Evolutionary conservation across 2,329 filamentous ascomycete species (phyloP).

Genomic region (Rhynchosporium agropyri): DNA sequence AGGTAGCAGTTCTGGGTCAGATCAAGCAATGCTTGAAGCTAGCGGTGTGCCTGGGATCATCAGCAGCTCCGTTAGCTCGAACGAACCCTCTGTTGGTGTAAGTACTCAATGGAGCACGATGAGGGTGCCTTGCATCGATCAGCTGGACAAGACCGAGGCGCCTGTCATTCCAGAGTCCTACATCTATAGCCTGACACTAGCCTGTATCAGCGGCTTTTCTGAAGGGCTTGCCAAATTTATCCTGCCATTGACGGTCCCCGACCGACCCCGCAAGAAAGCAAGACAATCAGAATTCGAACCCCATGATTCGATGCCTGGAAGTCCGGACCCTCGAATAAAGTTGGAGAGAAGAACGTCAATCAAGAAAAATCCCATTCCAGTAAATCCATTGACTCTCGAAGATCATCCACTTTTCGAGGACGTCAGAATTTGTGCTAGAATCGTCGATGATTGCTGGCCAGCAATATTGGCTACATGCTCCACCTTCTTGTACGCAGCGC

Average conservation of each 20-base stretch:
- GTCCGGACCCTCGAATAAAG: slow-evolving; percentile 33
- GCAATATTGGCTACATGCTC: slow-evolving; percentile 93
- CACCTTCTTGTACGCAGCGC: slow-evolving; percentile 87
- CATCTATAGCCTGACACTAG: slow-evolving; percentile 83
- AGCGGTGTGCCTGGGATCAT: slow-evolving; percentile 88
- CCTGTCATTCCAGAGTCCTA: slow-evolving; percentile 89
- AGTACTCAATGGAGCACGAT: slow-evolving; percentile 90
- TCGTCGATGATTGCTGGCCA: slow-evolving; percentile 94
- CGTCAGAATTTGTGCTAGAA: slow-evolving; percentile 74
- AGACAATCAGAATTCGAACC: slow-evolving; percentile 34
- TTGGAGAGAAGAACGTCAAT: slow-evolving; percentile 67
- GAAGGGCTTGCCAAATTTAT: slow-evolving; percentile 94
- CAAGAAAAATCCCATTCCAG: slow-evolving; percentile 74
- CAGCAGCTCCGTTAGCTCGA: slow-evolving; percentile 66
- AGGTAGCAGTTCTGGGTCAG: slow-evolving; percentile 61
- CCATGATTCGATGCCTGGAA: slow-evolving; percentile 31
- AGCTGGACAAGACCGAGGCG: slow-evolving; percentile 88
- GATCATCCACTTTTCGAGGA: slow-evolving; percentile 72
- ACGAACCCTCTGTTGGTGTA: slow-evolving; percentile 72
- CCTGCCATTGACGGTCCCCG: slow-evolving; percentile 84
- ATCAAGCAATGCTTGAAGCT: slow-evolving; percentile 87
- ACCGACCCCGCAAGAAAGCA: slow-evolving; percentile 58
- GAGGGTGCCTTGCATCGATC: slow-evolving; percentile 86
- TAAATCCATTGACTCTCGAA: slow-evolving; percentile 79
- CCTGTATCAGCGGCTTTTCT: slow-evolving; percentile 86